Evolutionary conservation across 495 filamentous ascomycete species (phyloP).

Genomic region (Penicillium longicatenatum): DNA sequence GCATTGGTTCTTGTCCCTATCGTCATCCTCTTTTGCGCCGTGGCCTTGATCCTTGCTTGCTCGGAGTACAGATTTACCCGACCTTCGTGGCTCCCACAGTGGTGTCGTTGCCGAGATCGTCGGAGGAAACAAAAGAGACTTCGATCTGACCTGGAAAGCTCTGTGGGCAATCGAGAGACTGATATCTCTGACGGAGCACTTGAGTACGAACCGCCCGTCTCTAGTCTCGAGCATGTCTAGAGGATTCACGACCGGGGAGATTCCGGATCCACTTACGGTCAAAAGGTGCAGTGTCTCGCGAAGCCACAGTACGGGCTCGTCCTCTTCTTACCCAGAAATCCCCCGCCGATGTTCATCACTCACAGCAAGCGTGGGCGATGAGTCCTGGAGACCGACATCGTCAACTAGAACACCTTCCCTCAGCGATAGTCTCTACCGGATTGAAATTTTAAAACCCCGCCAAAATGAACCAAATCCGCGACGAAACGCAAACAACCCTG

Average conservation of each 20-base stretch:
- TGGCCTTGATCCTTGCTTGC: constrained; percentile 50
- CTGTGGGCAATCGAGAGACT: constrained; percentile 16
- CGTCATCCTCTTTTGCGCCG: constrained; percentile 44
- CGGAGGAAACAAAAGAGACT: constrained; percentile 19
- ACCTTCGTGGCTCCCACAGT: constrained; percentile 14
- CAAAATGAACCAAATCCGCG: neutral
- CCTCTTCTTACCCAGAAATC: constrained; percentile 25
- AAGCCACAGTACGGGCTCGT: constrained; percentile 15
- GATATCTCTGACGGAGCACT: constrained; percentile 22
- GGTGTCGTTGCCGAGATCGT: constrained; percentile 7
- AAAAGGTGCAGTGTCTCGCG: constrained; percentile 6
- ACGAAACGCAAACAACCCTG: neutral
- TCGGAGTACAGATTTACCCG: constrained; percentile 29
- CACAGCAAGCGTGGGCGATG: constrained; percentile 7
- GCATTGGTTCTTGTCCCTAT: constrained; percentile 59
- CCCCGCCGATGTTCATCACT: constrained; percentile 33
- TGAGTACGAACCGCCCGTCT: constrained; percentile 21
- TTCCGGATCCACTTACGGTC: constrained; percentile 15
- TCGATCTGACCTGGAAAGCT: constrained; percentile 25
- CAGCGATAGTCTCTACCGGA: constrained; percentile 21
- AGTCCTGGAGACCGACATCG: constrained; percentile 14
- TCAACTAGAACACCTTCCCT: constrained; percentile 34
- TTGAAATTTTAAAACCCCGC: constrained; percentile 25
- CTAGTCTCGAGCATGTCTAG: constrained; percentile 26
- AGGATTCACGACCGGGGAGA: constrained; percentile 5